Percentiles rank a stretch among this genome's conserved stretches.
Conservation (phyloP, 768 basidiomycete genomes). For the Kwoniella mangroviensis region DNA sequence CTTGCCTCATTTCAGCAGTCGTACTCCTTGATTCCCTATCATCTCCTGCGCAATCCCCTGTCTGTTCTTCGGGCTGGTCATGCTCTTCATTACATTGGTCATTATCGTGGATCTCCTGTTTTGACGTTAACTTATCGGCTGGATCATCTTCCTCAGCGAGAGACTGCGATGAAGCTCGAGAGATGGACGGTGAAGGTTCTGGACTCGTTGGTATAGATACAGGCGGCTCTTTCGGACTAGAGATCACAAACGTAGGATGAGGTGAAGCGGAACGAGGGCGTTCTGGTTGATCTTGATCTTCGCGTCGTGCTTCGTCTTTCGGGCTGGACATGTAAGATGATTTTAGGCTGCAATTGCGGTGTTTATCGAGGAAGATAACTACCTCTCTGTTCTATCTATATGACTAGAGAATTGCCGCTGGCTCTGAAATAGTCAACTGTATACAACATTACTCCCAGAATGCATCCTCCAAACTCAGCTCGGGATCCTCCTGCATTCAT, state of each 20-base stretch:
- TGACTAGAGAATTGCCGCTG: no score
- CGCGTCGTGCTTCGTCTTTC: background rate
- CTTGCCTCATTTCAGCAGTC: background rate
- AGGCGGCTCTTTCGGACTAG: background rate
- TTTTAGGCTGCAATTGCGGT: no score
- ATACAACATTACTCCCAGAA: no score
- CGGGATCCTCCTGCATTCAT: no score
- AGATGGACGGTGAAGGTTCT: background rate
- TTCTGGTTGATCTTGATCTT: background rate
- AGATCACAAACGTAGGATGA: background rate
- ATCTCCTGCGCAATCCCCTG: no score
- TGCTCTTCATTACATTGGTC: background rate
- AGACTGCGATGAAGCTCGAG: background rate
- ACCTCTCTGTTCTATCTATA: no score
- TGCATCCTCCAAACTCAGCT: background rate
- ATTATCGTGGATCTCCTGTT: conserved; percentile 11
- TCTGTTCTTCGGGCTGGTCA: background rate
- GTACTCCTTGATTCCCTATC: no score
- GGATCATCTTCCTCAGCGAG: conserved; percentile 9
- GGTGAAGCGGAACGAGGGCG: background rate
- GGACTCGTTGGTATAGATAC: conserved; percentile 10
- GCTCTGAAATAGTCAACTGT: no score
- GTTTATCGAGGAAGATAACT: no score
- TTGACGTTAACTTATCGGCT: conserved; percentile 19
- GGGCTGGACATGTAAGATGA: background rate